Conservation (phyloP, 495 filamentous ascomycete genomes). For the Podospora didyma region DNA sequence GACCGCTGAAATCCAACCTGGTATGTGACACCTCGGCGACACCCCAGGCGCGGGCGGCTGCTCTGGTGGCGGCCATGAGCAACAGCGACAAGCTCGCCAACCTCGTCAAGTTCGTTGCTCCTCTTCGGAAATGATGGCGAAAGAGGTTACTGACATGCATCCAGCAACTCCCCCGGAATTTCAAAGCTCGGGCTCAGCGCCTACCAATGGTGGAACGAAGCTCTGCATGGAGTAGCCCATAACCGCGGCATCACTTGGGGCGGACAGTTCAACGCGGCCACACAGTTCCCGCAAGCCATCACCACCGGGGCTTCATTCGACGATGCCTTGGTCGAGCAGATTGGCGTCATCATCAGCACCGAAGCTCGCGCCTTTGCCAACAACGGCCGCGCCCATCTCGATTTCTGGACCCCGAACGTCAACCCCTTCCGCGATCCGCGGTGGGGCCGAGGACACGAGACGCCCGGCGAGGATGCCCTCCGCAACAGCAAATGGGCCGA, state of each 20-base stretch:
- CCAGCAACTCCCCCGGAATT: conserved; percentile 29
- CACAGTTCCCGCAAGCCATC: conserved; percentile 46
- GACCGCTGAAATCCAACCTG: conserved; percentile 30
- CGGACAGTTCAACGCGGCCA: conserved; percentile 42
- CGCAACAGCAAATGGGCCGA: conserved; percentile 37
- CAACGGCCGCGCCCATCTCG: conserved; percentile 50
- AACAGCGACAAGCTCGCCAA: conserved; percentile 40
- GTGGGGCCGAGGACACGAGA: conserved; percentile 36
- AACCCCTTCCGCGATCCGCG: conserved; percentile 56
- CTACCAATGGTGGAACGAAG: conserved; percentile 54
- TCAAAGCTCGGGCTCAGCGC: conserved; percentile 33
- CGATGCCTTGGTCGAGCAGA: conserved; percentile 38
- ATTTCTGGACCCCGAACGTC: conserved; percentile 67
- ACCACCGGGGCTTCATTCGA: conserved; percentile 43
- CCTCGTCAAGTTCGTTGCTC: conserved; percentile 30
- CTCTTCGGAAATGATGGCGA: background rate
- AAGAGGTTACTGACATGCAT: background rate
- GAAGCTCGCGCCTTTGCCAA: conserved; percentile 70
- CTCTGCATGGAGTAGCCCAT: conserved; percentile 43
- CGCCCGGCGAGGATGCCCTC: conserved; percentile 38
- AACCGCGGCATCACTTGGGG: conserved; percentile 30
- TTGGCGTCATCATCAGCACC: conserved; percentile 48
- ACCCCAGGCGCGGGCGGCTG: conserved; percentile 40
- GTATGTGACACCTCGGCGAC: conserved; percentile 46
- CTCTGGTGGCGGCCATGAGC: conserved; percentile 38